Evolutionary conservation across 768 basidiomycete species (phyloP).

Genomic region (Phanerodontia chrysosporium): DNA sequence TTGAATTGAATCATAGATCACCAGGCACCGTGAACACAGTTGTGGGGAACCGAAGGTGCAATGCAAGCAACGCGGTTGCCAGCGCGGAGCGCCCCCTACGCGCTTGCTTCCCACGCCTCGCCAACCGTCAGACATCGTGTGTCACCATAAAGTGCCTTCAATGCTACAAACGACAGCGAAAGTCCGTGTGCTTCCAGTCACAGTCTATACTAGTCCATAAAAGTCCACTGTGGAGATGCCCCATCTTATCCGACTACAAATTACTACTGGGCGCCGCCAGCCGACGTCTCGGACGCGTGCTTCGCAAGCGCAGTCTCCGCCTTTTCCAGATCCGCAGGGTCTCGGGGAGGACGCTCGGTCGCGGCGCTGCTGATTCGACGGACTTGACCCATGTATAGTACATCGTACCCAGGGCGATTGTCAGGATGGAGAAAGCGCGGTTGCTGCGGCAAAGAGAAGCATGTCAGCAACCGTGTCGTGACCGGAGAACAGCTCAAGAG

Average conservation of each 20-base stretch:
- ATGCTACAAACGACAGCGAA: neutral
- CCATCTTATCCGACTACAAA: neutral
- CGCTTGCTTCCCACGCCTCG: neutral
- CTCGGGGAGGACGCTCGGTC: slow-evolving; percentile 28
- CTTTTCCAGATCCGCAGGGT: slow-evolving; percentile 20
- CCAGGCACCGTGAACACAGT: too few relatives aligned
- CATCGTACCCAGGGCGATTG: slow-evolving; percentile 70
- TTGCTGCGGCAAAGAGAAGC: slow-evolving; percentile 37
- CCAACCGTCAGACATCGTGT: neutral
- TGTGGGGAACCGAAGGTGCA: too few relatives aligned
- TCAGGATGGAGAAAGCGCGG: slow-evolving; percentile 57
- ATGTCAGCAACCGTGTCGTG: neutral
- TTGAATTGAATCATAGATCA: too few relatives aligned
- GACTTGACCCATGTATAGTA: slow-evolving; percentile 59
- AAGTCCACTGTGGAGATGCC: neutral
- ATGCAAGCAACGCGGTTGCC: neutral
- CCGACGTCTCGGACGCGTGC: neutral
- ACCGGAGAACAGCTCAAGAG: neutral
- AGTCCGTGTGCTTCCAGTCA: neutral
- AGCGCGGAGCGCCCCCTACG: neutral
- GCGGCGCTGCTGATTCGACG: slow-evolving; percentile 23
- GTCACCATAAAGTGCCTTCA: neutral
- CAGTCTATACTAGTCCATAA: neutral
- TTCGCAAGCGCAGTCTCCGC: slow-evolving; percentile 4
- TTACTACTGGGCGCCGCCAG: neutral